Evolutionary conservation across 257 asterid species (phyloP).

Genomic region (Penstemon newberryi): DNA sequence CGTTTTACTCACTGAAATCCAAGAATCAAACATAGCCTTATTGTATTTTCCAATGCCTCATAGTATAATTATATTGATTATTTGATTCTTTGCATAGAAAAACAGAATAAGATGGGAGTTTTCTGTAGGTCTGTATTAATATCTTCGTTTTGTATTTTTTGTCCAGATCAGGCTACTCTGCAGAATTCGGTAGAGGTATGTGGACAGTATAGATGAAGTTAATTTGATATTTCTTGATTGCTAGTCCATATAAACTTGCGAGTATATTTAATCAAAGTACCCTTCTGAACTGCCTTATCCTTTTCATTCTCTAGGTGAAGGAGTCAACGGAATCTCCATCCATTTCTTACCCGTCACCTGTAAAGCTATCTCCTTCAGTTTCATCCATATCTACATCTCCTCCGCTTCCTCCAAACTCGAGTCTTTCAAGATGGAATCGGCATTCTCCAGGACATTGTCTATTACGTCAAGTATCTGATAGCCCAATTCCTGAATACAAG

Average conservation of each 20-base stretch:
- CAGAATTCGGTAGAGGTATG: slow-evolving; percentile 44
- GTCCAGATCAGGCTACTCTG: slow-evolving; percentile 48
- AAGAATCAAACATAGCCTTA: too few relatives aligned
- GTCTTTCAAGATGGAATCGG: slow-evolving; percentile 74
- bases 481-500: slow-evolving; percentile 59
- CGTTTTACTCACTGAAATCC: too few relatives aligned
- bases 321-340: slow-evolving; percentile 53
- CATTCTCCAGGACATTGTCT: slow-evolving; percentile 69
- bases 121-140: neutral
- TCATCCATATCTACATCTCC: slow-evolving; percentile 70
- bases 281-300: slow-evolving; percentile 1
- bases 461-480: slow-evolving; percentile 71
- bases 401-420: slow-evolving; percentile 60
- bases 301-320: slow-evolving; percentile 46
- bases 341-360: slow-evolving; percentile 62
- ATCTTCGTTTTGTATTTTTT: slow-evolving; percentile 8
- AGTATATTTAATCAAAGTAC: slow-evolving; percentile 3
- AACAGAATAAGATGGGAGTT: neutral
- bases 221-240: slow-evolving; percentile 13
- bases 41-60: too few relatives aligned
- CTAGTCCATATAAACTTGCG: slow-evolving; percentile 8
- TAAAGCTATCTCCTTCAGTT: slow-evolving; percentile 71
- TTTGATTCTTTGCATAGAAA: neutral
- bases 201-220: slow-evolving; percentile 20
- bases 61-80: slow-evolving; percentile 1